Conservation (phyloP, 2,329 filamentous ascomycete species). For the Alternaria ventricosa region DNA sequence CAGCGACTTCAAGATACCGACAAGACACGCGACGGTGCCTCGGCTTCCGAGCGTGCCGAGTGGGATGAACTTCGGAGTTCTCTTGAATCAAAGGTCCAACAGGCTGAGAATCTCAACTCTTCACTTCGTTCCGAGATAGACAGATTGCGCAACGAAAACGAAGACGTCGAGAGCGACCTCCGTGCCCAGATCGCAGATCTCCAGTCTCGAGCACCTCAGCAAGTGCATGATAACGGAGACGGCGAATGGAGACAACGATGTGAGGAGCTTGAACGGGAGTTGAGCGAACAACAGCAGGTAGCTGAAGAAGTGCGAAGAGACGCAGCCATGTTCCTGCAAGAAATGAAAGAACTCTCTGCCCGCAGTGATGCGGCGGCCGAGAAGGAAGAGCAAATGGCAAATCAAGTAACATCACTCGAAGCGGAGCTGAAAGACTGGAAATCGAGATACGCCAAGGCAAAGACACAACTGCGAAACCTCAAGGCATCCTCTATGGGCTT, state of each 20-base stretch:
- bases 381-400: constrained; percentile 78
- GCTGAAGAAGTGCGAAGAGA: constrained; percentile 87
- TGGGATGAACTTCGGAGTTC: constrained; percentile 70
- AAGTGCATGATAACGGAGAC: constrained; percentile 25
- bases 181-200: constrained; percentile 67
- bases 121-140: constrained; percentile 81
- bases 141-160: constrained; percentile 71
- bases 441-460: constrained; percentile 83
- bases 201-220: constrained; percentile 33
- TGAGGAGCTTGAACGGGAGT: constrained; percentile 59
- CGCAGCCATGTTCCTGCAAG: constrained; percentile 80
- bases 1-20: constrained; percentile 65
- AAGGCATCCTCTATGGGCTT: constrained; percentile 81
- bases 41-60: constrained; percentile 71
- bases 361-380: constrained; percentile 81
- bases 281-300: constrained; percentile 80
- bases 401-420: constrained; percentile 77
- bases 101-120: constrained; percentile 79
- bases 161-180: constrained; percentile 67
- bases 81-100: constrained; percentile 75
- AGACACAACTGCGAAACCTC: constrained; percentile 83
- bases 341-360: constrained; percentile 87
- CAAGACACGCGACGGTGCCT: constrained; percentile 58
- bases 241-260: constrained; percentile 48
- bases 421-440: constrained; percentile 89